Base-by-base conservation (phyloP, 495 filamentous ascomycete genomes). In the Xylaria bambusicola region DNA sequence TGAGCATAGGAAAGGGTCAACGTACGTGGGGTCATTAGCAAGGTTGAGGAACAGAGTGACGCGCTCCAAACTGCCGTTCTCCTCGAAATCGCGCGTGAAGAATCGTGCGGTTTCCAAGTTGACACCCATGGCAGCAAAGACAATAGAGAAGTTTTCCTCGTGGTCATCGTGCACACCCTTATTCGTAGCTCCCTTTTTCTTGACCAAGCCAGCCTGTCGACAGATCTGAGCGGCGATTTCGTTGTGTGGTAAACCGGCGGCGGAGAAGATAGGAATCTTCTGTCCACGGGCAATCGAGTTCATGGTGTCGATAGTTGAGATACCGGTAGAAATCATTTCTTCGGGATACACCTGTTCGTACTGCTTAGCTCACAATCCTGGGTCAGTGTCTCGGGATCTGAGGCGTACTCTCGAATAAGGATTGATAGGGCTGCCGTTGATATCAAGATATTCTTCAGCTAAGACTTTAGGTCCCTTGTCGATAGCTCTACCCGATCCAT, bases 291-390 rank as follows among this genome's bases (percentile, higher is more conserved):
- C 94, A 74, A 99, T 93, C 60, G 95, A 98, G 85, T 99, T 99
- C 95, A 99, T 99, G 41, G 93, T 97, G 74, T 99, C 95, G 69
- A 99, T 99, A 69, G 95, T 93, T 57, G 92, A 97, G 73, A 99
- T 99, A 85, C 95, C 95, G 56, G 95, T 99, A 9, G 93, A 92
- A 67, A 99, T 98, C 92, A 99, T 99, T 77, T 99, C 95, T 80
- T 98, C 93, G 72, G 95, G 95, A 71, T 99, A 99, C 44, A 95
- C 90, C 90, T 94, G 61, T 38, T 41, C 15, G 45, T 21, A 18
- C 62, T 33, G 72, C 58, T 66, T 33, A 56, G 41, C n/a, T 40
- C 42, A 35, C 35, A 17, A 45, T 35, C 15, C 33, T 46, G 47
- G 7, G 9, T 8, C 29, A 6, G 35, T 27, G 8, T 52, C 29